Evolutionary conservation across 192 early-diverging fungal genomes (phyloP).

Genomic region (Glomus cerebriforme): DNA sequence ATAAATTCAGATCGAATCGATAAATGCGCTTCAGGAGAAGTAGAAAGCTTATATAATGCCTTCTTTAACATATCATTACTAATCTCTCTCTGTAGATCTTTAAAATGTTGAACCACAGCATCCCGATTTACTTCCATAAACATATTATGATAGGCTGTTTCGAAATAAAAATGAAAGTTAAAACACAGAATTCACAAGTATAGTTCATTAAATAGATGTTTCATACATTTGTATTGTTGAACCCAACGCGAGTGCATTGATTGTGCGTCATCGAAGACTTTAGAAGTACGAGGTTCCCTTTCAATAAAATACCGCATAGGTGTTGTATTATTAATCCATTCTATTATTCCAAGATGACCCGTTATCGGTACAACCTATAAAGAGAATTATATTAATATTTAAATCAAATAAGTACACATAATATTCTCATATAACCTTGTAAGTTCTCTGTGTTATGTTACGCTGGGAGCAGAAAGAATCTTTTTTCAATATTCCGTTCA

Average conservation of each 20-base stretch:
- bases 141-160: slow-evolving; percentile 58
- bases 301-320: slow-evolving; percentile 65
- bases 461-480: slow-evolving; percentile 57
- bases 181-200: neutral
- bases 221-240: slow-evolving; percentile 44
- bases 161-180: slow-evolving; percentile 1
- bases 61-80: slow-evolving; percentile 50
- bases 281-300: slow-evolving; percentile 47
- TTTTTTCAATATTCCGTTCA: slow-evolving; percentile 68
- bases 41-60: slow-evolving; percentile 60
- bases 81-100: slow-evolving; percentile 42
- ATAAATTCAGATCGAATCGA: slow-evolving; percentile 68
- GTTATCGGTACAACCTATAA: slow-evolving; percentile 52
- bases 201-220: slow-evolving; percentile 41
- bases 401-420: neutral
- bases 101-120: slow-evolving; percentile 54
- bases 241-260: slow-evolving; percentile 55
- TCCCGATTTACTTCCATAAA: slow-evolving; percentile 51
- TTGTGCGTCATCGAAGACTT: slow-evolving; percentile 42
- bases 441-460: slow-evolving; percentile 62
- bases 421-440: slow-evolving; percentile 54
- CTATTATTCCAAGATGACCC: slow-evolving; percentile 66
- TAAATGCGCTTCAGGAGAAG: slow-evolving; percentile 74
- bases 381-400: neutral
- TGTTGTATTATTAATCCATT: slow-evolving; percentile 77